A percentile compares a stretch with the other conserved stretches of the same genome.
phyloP scores from a whole-genome alignment of 305 asterid genomes.

The Fraxinus baroniana region DNA sequence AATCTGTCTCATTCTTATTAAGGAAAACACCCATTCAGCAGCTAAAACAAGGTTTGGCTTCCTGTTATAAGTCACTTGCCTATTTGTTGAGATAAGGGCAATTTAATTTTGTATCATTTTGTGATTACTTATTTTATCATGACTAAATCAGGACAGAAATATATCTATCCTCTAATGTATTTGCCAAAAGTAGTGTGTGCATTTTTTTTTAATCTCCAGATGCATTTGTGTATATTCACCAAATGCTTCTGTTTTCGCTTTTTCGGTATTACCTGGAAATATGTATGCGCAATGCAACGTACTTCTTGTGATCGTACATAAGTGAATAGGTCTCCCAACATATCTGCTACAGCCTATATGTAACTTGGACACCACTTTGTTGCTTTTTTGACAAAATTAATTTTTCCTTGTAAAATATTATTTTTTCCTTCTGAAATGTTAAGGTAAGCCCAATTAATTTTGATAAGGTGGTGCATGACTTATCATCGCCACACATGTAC shows the following conservation, averaged over 20 bases:
- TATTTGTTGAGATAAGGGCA: background rate
- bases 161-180: background rate
- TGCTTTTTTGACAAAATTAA: background rate
- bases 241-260: background rate
- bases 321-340: background rate
- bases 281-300: background rate
- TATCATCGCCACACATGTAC: background rate
- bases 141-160: background rate
- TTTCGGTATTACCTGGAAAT: background rate
- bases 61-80: background rate
- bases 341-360: background rate
- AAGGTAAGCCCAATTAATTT: background rate
- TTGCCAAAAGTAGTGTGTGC: background rate
- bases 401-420: background rate
- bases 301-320: background rate
- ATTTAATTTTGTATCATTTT: background rate
- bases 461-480: background rate
- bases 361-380: background rate
- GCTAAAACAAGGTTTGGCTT: conserved; percentile 59
- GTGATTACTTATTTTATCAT: background rate
- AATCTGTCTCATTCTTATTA: conserved; percentile 71
- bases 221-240: background rate
- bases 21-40: conserved; percentile 65
- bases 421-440: background rate
- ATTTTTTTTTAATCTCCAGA: background rate